Base-by-base conservation (phyloP, 1,284 basidiomycete genomes). In the Apiotrichum gamsii region DNA sequence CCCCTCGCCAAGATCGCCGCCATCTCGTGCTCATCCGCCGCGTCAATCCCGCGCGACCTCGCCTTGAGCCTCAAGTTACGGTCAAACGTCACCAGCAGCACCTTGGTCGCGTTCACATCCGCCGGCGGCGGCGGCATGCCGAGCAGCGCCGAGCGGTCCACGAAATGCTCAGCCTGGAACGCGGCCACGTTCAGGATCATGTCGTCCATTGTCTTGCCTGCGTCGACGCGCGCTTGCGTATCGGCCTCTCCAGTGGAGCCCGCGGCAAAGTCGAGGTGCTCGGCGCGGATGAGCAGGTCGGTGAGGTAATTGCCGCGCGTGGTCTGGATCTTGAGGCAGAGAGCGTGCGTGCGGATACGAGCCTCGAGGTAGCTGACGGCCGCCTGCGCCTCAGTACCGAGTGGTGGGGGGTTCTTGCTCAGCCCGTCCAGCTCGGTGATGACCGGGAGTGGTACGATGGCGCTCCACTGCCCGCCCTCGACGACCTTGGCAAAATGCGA, bases 341-440 rank as follows among this genome's bases (percentile, higher is more conserved):
- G 75, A 1, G 82, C 72, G 59, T 89, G 84, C 5, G 82, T 78
- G 41, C 84, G 84, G 51, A 96, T 74, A 55, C 83, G 83, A n/a
- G 78, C 74, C 15, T 81, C 82, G 57, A 96, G 79, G 62, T 89
- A 93, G 0, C 75, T 59, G 44, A 95, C 76, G 0, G 90, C 87
- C 14, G 77, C 74, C 24, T 76, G 74, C 0, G 94, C 91, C 0
- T 73, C 65, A 14, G 57, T 79, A 37, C 84, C 85, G 13, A 93
- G 80, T 23, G 67, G 74, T 15, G 81, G 79, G 0, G 75, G 56
- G 62, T 89, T 87, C 49, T 78, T 76, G 0, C 81, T 78, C 28
- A 97, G 79, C 13, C 93, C 90, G 60, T 98, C 94, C 10, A 98
- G 82, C 63, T 98, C 94, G 76, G 93, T 96, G 60, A 97, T 80